Percentiles rank a stretch among this genome's conserved stretches.
These are phyloP conservation scores for Penicillium sp. DNA, from an alignment of 2,329 filamentous ascomycete species.

Conservation along the genomic window DNA sequence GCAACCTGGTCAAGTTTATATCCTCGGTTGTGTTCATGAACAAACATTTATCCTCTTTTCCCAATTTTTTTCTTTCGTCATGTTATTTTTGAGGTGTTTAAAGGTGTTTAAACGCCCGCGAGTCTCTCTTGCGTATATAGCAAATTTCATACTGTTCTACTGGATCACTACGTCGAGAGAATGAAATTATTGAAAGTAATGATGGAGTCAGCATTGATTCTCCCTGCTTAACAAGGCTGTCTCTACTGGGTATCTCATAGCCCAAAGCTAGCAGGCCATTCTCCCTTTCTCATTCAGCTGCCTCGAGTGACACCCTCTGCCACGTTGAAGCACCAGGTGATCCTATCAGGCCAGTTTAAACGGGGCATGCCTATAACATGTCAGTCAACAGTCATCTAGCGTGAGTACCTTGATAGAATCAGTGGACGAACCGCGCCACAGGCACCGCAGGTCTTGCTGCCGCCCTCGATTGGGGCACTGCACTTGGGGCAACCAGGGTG, in stretches of 20 bases:
- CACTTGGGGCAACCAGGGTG: slow-evolving; percentile 29
- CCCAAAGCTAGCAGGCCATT: background rate
- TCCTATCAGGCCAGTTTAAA: slow-evolving; percentile 8
- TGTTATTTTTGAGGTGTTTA: background rate
- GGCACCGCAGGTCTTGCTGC: slow-evolving; percentile 25
- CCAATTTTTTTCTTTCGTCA: background rate
- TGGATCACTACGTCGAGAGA: background rate
- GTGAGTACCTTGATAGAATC: slow-evolving; percentile 12
- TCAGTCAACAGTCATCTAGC: slow-evolving; percentile 4
- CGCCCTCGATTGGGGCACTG: slow-evolving; percentile 14
- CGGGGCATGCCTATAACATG: slow-evolving; percentile 22
- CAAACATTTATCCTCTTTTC: slow-evolving; percentile 5
- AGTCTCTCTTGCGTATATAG: slow-evolving; percentile 20
- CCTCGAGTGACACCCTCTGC: background rate
- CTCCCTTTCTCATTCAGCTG: no score
- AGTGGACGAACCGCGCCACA: slow-evolving; percentile 26
- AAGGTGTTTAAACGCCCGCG: slow-evolving; percentile 9
- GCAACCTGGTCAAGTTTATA: slow-evolving; percentile 20
- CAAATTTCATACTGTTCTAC: slow-evolving; percentile 1
- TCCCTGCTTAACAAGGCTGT: background rate
- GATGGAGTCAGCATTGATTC: background rate
- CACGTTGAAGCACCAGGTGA: background rate
- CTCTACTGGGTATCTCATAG: background rate
- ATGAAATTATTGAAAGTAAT: background rate
- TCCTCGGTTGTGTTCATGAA: slow-evolving; percentile 22